These are phyloP conservation scores for Aspergillus pseudoglaucus DNA, from an alignment of 2,329 filamentous ascomycete genomes.

Conservation along the genomic window DNA sequence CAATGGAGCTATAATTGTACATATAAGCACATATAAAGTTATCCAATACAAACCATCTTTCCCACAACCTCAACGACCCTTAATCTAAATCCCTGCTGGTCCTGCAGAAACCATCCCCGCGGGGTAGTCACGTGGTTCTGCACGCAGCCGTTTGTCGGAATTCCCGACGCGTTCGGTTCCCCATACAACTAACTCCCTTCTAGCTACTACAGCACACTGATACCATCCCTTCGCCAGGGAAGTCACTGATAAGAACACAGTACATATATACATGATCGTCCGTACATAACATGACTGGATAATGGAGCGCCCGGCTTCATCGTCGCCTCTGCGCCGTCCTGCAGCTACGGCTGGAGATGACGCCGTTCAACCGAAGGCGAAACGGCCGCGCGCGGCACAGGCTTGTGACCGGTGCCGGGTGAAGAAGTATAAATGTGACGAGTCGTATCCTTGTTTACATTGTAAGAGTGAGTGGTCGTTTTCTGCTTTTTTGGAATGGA, in stretches of 20 bases:
- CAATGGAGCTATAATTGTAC: constrained; percentile 6
- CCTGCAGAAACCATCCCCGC: neutral
- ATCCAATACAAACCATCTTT: no score
- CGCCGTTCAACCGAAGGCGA: constrained; percentile 17
- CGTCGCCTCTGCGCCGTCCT: constrained; percentile 1
- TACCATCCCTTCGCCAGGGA: neutral
- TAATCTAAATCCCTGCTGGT: neutral
- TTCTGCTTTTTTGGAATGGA: no score
- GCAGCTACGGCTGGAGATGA: constrained; percentile 9
- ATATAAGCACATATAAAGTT: neutral
- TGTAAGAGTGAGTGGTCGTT: constrained; percentile 34
- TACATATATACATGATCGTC: neutral
- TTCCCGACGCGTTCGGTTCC: constrained; percentile 11
- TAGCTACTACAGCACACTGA: neutral
- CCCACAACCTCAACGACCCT: neutral
- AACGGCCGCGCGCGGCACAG: constrained; percentile 39
- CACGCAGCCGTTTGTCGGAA: constrained; percentile 8
- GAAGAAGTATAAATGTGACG: constrained; percentile 47
- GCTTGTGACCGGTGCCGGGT: constrained; percentile 43
- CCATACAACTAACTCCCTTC: neutral
- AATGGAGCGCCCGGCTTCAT: constrained; percentile 34
- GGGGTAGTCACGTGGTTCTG: constrained; percentile 11
- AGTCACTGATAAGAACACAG: neutral
- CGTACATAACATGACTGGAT: constrained; percentile 10
- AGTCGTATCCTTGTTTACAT: constrained; percentile 39